These are phyloP conservation scores for Tolypocladium nubicola DNA, from an alignment of 2,329 filamentous ascomycete genomes.

Conservation along the genomic window DNA sequence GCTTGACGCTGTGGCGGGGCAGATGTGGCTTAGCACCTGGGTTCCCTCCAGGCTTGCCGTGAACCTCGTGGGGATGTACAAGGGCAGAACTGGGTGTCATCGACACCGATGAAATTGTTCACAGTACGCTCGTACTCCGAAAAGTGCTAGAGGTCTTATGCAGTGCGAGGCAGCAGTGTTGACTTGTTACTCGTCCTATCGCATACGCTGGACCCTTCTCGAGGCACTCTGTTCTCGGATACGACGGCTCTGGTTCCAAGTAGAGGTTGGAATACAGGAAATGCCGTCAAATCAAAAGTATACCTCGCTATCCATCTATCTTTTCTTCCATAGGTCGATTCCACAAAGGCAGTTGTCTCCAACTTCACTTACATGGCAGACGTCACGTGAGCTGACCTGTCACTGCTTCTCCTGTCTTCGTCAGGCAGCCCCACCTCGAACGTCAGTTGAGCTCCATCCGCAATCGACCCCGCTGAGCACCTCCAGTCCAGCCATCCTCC, in stretches of 20 bases:
- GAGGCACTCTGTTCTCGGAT: too few species aligned
- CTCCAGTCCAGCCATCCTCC: neutral
- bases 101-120: neutral
- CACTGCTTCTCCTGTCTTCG: neutral
- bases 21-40: neutral
- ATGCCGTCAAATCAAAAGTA: neutral
- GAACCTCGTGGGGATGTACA: neutral
- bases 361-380: neutral
- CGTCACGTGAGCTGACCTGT: neutral
- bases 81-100: neutral
- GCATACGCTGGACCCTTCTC: neutral
- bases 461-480: neutral
- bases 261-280: neutral
- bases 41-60: neutral
- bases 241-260: too few species aligned
- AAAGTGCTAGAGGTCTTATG: neutral
- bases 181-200: neutral
- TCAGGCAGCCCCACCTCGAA: conserved; percentile 2
- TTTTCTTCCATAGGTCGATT: neutral
- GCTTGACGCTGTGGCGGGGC: neutral
- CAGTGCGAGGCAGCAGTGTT: neutral
- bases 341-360: neutral
- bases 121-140: too few species aligned
- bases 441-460: conserved; percentile 2
- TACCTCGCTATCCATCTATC: neutral